Conservation (phyloP, 805 yeast genomes). For the Wickerhamomyces mucosus region DNA sequence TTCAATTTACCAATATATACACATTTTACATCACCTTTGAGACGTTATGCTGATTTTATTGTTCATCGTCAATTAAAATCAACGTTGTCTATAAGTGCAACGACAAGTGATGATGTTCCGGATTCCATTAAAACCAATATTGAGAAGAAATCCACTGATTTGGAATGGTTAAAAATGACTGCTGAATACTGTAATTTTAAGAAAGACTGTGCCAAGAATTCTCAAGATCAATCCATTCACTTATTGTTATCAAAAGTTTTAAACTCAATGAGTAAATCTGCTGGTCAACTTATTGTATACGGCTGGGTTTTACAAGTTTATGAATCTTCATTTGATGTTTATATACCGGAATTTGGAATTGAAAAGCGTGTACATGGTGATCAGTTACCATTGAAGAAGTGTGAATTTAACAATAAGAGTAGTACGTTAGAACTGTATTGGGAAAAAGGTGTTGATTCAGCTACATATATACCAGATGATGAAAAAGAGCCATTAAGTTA, state of each 20-base stretch:
- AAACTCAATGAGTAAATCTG: conserved; percentile 55
- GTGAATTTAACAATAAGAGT: conserved; percentile 71
- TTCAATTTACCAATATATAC: conserved; percentile 81
- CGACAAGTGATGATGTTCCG: not conserved
- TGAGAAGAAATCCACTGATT: conserved; percentile 37
- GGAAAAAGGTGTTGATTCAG: conserved; percentile 90
- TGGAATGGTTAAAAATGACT: conserved; percentile 66
- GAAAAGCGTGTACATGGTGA: conserved; percentile 97
- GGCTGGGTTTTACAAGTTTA: conserved; percentile 89
- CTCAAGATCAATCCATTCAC: conserved; percentile 94
- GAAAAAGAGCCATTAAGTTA: conserved; percentile 72
- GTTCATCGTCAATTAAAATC: conserved; percentile 87
- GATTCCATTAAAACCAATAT: conserved; percentile 2
- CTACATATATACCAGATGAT: conserved; percentile 85
- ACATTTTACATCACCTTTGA: conserved; percentile 86
- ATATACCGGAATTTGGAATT: conserved; percentile 86
- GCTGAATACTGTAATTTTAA: conserved; percentile 93
- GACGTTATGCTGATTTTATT: conserved; percentile 85
- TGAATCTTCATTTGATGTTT: conserved; percentile 92
- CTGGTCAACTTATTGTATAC: conserved; percentile 77
- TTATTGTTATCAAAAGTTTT: conserved; percentile 75
- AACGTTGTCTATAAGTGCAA: conserved; percentile 27
- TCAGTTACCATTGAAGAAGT: conserved; percentile 84
- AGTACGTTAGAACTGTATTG: conserved; percentile 76
- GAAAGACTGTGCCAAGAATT: conserved; percentile 85